A percentile compares a stretch with the other conserved stretches of the same genome.
Evolutionary conservation across 2,329 filamentous ascomycete species (phyloP).

Genomic region (Phyllosticta citrichinensis): DNA sequence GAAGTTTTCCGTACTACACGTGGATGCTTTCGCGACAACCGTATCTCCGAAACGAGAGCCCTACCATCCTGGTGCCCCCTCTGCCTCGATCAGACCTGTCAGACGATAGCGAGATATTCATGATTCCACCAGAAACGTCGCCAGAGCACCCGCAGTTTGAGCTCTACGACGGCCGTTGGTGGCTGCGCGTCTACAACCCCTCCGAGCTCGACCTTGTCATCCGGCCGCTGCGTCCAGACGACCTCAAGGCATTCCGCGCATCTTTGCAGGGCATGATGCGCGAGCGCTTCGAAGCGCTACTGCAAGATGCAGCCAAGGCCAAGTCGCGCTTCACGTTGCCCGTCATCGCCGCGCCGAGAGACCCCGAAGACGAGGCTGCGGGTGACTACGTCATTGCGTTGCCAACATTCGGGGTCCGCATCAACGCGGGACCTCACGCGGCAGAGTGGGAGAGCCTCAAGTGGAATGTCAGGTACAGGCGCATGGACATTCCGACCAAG

Average conservation of each 20-base stretch:
- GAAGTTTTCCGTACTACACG: constrained; percentile 11
- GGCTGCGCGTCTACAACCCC: constrained; percentile 39
- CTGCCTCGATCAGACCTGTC: background rate
- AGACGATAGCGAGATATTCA: constrained; percentile 10
- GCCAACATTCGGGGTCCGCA: constrained; percentile 20
- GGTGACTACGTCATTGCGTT: constrained; percentile 19
- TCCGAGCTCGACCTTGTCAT: constrained; percentile 24
- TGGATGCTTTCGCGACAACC: constrained; percentile 10
- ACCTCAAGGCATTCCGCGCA: constrained; percentile 12
- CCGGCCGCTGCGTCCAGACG: constrained; percentile 20
- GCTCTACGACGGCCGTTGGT: constrained; percentile 48
- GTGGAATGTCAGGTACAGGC: constrained; percentile 19
- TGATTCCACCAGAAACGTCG: background rate
- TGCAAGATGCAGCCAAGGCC: constrained; percentile 5
- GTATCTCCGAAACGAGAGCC: constrained; percentile 1
- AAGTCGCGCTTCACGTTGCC: constrained; percentile 10
- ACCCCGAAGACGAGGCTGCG: constrained; percentile 1
- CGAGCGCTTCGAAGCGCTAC: constrained; percentile 6
- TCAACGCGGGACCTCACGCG: constrained; percentile 3
- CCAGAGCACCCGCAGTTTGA: constrained; percentile 19
- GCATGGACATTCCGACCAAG: constrained; percentile 14
- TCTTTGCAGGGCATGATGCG: constrained; percentile 4
- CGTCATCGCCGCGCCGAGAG: constrained; percentile 6
- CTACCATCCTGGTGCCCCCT: constrained; percentile 1
- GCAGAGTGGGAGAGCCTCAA: constrained; percentile 11